Conservation (phyloP, 192 early-diverging fungal genomes). For the Jimgerdemannia lactiflua region DNA sequence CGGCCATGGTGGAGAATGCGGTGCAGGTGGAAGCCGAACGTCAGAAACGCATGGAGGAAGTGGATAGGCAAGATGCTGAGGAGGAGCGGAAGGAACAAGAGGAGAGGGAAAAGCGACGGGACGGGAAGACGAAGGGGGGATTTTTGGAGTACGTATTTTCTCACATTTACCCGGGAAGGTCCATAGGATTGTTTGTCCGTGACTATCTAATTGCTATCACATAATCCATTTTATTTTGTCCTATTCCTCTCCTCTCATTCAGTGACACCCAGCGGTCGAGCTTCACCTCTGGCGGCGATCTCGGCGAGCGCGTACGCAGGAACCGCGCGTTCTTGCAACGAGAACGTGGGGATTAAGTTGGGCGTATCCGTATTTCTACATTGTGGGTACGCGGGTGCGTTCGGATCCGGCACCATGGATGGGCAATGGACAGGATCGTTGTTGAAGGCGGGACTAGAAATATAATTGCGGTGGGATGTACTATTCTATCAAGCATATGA, state of each 20-base stretch:
- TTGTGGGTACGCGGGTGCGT: no score
- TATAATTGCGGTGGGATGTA: no score
- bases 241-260: background rate
- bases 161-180: no score
- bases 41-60: constrained; percentile 28
- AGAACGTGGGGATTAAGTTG: background rate
- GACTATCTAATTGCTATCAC: background rate
- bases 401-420: no score
- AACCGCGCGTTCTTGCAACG: background rate
- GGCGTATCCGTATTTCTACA: no score
- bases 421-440: no score
- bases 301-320: background rate
- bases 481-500: no score
- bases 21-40: constrained; percentile 24
- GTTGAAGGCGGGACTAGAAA: no score
- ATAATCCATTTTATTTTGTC: background rate
- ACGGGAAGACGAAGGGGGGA: background rate
- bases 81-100: constrained; percentile 30
- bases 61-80: constrained; percentile 17
- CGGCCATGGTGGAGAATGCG: constrained; percentile 43
- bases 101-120: constrained; percentile 7
- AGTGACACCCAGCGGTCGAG: background rate
- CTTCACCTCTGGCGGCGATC: background rate
- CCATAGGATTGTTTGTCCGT: no score
- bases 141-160: background rate